Percentiles rank a stretch among this genome's conserved stretches.
These are phyloP conservation scores for Myochromella boudieri DNA, from an alignment of 768 basidiomycete genomes.

Conservation along the genomic window DNA sequence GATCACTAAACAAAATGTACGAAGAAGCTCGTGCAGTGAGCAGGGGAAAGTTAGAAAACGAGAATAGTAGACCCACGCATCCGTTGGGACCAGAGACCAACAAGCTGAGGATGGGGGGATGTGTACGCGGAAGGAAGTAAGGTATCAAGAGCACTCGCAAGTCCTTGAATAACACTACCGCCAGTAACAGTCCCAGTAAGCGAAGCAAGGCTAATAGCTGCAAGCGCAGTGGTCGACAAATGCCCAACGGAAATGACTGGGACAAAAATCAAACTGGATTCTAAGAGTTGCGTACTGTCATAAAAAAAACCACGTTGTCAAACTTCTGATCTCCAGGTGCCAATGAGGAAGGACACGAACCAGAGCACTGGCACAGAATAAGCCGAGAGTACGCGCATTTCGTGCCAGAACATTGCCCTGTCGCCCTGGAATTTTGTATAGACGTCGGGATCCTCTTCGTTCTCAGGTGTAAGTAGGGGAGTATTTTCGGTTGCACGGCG, in stretches of 20 bases:
- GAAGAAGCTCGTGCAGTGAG: neutral
- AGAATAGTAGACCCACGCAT: conserved; percentile 63
- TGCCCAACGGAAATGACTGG: conserved; percentile 88
- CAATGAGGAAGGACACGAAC: no score
- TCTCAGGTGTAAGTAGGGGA: no score
- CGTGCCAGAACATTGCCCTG: no score
- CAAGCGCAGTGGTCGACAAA: conserved; percentile 82
- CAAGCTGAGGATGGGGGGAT: conserved; percentile 74
- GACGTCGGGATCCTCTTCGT: no score
- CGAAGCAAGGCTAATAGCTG: conserved; percentile 70
- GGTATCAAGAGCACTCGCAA: conserved; percentile 84
- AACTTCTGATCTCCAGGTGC: no score
- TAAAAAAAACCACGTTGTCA: neutral
- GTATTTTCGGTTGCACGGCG: no score
- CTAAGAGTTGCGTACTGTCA: conserved; percentile 68
- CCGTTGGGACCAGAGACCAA: conserved; percentile 87
- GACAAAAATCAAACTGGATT: conserved; percentile 81
- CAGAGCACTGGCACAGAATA: no score
- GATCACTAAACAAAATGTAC: conserved; percentile 52
- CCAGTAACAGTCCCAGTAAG: conserved; percentile 73
- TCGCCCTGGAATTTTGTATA: no score
- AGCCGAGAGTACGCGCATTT: no score
- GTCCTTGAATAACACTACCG: conserved; percentile 76
- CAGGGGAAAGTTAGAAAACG: neutral
- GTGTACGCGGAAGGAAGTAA: conserved; percentile 95